Conservation (phyloP, 2,329 filamentous ascomycete species). For the Nemania sp. region DNA sequence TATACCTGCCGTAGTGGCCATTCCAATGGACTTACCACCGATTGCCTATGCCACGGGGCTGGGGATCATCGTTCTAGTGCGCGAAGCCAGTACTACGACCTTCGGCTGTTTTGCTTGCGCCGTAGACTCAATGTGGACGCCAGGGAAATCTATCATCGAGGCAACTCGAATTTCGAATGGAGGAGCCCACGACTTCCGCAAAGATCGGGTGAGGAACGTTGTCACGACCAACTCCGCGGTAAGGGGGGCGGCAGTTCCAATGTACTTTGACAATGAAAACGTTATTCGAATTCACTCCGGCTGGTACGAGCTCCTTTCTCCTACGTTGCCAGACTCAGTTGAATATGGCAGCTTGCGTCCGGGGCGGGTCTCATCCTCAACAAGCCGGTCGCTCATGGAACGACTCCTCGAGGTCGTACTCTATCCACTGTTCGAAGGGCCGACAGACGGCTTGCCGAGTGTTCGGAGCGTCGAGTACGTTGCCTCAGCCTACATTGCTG, state of each 20-base stretch:
- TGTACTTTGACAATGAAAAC: no score
- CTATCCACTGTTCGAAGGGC: neutral
- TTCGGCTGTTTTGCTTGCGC: neutral
- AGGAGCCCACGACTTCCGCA: neutral
- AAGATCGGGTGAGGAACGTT: neutral
- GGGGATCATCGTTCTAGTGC: neutral
- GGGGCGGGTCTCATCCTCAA: neutral
- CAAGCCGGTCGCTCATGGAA: neutral
- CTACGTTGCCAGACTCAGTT: neutral
- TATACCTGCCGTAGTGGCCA: neutral
- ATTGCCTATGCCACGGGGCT: neutral
- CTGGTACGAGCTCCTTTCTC: neutral
- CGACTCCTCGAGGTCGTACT: neutral
- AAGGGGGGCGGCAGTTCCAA: no score
- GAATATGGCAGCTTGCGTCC: neutral
- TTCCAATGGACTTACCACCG: neutral
- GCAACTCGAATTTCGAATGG: neutral
- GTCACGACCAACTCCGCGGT: neutral
- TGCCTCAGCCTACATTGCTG: neutral
- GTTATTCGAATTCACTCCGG: neutral
- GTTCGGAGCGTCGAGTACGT: neutral
- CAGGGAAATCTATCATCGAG: neutral
- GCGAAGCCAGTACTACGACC: neutral
- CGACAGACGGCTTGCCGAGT: neutral
- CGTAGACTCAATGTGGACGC: neutral